Evolutionary conservation across 2,329 filamentous ascomycete genomes (phyloP).

Genomic region (Fusarium anguioides): DNA sequence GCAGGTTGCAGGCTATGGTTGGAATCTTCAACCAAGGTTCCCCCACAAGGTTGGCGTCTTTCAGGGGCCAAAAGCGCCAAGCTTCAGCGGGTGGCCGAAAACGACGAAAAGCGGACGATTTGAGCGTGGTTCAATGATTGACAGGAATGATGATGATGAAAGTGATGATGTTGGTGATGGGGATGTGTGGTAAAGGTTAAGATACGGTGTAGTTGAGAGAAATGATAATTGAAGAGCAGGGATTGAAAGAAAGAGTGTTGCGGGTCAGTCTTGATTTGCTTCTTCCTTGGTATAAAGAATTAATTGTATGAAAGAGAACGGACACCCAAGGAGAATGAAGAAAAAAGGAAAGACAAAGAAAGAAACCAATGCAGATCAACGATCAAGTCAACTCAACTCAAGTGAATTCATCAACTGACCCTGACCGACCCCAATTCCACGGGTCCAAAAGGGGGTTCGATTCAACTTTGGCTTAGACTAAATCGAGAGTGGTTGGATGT

Average conservation of each 20-base stretch:
- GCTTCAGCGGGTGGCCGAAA: constrained; percentile 37
- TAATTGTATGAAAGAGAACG: background rate
- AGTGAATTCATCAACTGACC: constrained; percentile 19
- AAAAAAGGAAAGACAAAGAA: background rate
- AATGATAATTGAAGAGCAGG: constrained; percentile 6
- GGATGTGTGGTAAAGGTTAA: background rate
- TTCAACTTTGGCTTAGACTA: constrained; percentile 35
- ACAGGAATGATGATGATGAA: constrained; percentile 23
- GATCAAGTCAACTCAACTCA: constrained; percentile 24
- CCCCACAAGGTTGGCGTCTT: constrained; percentile 45
- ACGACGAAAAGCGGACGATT: constrained; percentile 26
- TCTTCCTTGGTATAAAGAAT: constrained; percentile 3
- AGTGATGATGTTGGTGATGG: constrained; percentile 1
- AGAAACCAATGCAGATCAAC: constrained; percentile 26
- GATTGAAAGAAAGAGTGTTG: constrained; percentile 21
- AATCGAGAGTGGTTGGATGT: constrained; percentile 26
- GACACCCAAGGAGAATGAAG: constrained; percentile 11
- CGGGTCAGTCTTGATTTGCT: constrained; percentile 6
- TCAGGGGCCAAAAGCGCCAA: constrained; percentile 43
- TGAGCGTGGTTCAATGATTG: constrained; percentile 19
- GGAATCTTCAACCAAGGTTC: constrained; percentile 43
- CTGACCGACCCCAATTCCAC: constrained; percentile 22
- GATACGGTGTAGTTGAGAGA: constrained; percentile 25
- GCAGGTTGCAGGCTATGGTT: constrained; percentile 35
- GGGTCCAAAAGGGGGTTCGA: constrained; percentile 44